Evolutionary conservation across 1,139 yeast genomes (phyloP).

Genomic region (Hyphopichia burtonii): DNA sequence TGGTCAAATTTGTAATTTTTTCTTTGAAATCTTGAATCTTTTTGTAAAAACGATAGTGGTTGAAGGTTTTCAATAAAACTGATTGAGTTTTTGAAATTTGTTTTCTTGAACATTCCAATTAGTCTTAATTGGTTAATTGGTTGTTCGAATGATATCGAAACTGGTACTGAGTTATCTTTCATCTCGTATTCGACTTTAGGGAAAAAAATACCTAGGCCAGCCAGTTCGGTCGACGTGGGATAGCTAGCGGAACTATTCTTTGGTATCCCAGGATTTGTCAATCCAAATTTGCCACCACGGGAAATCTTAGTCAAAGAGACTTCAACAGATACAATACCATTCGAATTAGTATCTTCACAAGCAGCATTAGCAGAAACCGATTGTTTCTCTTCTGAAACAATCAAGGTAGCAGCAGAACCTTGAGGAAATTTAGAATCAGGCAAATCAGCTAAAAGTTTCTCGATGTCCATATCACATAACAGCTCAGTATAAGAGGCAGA

Average conservation of each 20-base stretch:
- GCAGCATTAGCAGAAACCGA: no score
- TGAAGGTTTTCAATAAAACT: conserved; percentile 1
- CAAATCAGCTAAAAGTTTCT: background rate
- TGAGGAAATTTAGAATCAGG: background rate
- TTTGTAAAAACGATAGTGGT: conserved; percentile 5
- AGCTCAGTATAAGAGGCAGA: background rate
- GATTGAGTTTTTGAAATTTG: conserved; percentile 38
- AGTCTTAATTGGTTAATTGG: background rate
- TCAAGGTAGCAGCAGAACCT: background rate
- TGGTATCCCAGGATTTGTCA: no score
- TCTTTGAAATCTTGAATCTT: background rate
- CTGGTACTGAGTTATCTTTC: no score
- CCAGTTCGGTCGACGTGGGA: no score
- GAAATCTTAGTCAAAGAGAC: background rate
- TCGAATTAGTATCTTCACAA: background rate
- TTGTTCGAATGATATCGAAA: no score
- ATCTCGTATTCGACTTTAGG: no score
- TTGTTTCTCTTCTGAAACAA: background rate
- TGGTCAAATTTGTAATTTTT: background rate
- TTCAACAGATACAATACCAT: background rate
- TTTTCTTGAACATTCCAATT: conserved; percentile 7
- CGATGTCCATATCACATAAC: background rate
- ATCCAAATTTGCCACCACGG: no score
- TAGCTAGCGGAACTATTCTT: no score
- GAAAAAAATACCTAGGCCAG: no score